These are phyloP conservation scores for Clavispora santaluciae DNA, from an alignment of 805 yeast species.

Conservation along the genomic window DNA sequence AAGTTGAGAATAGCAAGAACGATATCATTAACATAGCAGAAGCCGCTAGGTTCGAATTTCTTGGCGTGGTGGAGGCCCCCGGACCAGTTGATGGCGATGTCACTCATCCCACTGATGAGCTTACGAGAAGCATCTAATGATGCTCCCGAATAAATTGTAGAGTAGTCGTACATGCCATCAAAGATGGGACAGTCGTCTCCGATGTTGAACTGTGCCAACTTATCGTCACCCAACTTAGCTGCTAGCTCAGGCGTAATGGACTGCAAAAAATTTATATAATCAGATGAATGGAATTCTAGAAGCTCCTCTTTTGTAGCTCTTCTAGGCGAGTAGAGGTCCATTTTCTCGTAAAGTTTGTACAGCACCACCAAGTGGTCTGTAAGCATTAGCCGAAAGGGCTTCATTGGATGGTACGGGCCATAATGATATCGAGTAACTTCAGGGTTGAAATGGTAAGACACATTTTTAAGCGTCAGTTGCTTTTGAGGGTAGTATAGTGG, in stretches of 20 bases:
- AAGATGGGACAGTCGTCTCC: constrained; percentile 95
- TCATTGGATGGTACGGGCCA: constrained; percentile 97
- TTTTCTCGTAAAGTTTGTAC: constrained; percentile 78
- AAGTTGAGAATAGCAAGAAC: constrained; percentile 83
- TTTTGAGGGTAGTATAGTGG: constrained; percentile 28
- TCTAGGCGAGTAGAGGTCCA: constrained; percentile 86
- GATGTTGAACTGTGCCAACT: constrained; percentile 70
- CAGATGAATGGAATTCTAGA: constrained; percentile 78
- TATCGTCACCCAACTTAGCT: constrained; percentile 49
- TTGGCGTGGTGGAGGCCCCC: constrained; percentile 98
- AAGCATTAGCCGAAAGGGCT: constrained; percentile 88
- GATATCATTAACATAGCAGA: constrained; percentile 92
- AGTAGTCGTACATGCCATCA: constrained; percentile 91
- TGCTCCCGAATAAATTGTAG: constrained; percentile 87
- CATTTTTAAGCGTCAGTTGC: constrained; percentile 26
- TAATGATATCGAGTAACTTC: constrained; percentile 78
- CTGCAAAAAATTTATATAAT: constrained; percentile 73
- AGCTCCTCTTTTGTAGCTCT: constrained; percentile 80
- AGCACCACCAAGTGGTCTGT: constrained; percentile 87
- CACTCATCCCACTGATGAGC: constrained; percentile 79
- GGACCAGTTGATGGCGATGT: constrained; percentile 92
- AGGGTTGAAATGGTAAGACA: constrained; percentile 85
- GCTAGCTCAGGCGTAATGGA: constrained; percentile 73
- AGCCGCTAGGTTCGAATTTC: constrained; percentile 90
- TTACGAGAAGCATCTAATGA: constrained; percentile 90